Percentiles rank a stretch among this genome's conserved stretches.
Evolutionary conservation across 257 asterid genomes (phyloP).

Genomic region (Penstemon barbatus): DNA sequence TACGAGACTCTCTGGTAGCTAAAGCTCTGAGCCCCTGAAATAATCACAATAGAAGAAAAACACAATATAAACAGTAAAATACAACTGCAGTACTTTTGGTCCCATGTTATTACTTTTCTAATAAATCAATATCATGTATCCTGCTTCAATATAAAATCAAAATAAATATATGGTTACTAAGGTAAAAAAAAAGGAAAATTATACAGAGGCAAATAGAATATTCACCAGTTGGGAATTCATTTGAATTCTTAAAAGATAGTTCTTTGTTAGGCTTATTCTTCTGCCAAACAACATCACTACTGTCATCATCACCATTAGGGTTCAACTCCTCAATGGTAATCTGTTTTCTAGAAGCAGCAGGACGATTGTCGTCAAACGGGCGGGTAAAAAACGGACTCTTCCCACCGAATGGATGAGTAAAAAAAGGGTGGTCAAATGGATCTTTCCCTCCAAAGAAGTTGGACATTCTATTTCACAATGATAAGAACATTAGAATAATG

Average conservation of each 20-base stretch:
- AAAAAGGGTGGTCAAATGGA: conserved; percentile 80
- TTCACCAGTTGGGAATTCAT: conserved; percentile 40
- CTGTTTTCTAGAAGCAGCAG: conserved; percentile 40
- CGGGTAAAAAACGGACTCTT: conserved; percentile 40
- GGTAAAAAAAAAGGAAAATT: background rate
- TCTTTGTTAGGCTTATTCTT: conserved; percentile 45
- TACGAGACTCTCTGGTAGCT: conserved; percentile 60
- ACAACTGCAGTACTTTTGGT: background rate
- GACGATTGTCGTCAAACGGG: conserved; percentile 28
- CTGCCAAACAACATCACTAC: conserved; percentile 23
- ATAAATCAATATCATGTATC: background rate
- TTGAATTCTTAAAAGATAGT: conserved; percentile 35
- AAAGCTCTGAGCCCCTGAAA: conserved; percentile 47
- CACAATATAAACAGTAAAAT: background rate
- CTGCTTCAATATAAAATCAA: background rate
- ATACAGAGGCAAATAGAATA: background rate
- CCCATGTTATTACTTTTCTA: background rate
- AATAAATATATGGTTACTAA: too few relatives aligned
- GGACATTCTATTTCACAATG: conserved; percentile 40
- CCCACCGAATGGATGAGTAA: conserved; percentile 59
- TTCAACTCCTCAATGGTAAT: conserved; percentile 67
- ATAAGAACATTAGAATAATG: background rate
- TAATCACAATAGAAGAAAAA: conserved; percentile 1
- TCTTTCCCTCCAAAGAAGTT: conserved; percentile 71
- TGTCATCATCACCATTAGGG: conserved; percentile 47